Base-by-base conservation (phyloP, 257 asterid genomes). In the Salvia splendens region DNA sequence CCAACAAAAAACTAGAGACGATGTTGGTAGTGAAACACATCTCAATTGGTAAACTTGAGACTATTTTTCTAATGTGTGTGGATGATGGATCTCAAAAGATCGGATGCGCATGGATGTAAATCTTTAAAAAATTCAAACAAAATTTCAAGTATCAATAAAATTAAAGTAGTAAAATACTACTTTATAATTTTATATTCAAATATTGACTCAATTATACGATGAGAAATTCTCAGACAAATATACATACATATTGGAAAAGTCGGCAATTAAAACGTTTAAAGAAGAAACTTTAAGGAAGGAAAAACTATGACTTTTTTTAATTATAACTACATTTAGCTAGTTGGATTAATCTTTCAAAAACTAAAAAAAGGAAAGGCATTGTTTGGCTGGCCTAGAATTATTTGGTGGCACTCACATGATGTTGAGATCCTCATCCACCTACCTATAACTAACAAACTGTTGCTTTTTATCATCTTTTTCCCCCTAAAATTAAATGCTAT, bases 371-470 rank as follows among this genome's bases (percentile, higher is more conserved):
- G 6, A 12, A 28, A 58, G 67, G 61, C 30, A 40, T 61, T 61
- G 62, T 51, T 70, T 61, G 56, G 68, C 46, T 70, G 69, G 68
- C 63, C 48, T 38, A 38, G 38, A 61, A 70, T 47, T 58, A 54
- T 35, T 69, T 58, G 67, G 57, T 69, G 67, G 73, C 66, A 68
- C 73, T 16, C 72, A 46, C 30, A 14, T n/a, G 28, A 3, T 46
- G 28, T 6, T 62, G 17, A 43, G 68, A 17, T 42, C 48, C 12
- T 32, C 59, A 49, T 17, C 71, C 61, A 65, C 71, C 71, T 8
- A 61, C 75, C 47, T 5, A 40, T 70, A 71, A 63, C 65, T 63
- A 53, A 71, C 70, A 28, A 69, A 58, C 61, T 48, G 36, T 61
- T 15, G 46, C 30, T 61, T 58, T 54, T 55, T 38, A 6, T 14